A percentile compares a stretch with the other conserved stretches of the same genome.
Evolutionary conservation across 164 flowering plant species (phyloP).

Genomic region (Berberis thunbergii): DNA sequence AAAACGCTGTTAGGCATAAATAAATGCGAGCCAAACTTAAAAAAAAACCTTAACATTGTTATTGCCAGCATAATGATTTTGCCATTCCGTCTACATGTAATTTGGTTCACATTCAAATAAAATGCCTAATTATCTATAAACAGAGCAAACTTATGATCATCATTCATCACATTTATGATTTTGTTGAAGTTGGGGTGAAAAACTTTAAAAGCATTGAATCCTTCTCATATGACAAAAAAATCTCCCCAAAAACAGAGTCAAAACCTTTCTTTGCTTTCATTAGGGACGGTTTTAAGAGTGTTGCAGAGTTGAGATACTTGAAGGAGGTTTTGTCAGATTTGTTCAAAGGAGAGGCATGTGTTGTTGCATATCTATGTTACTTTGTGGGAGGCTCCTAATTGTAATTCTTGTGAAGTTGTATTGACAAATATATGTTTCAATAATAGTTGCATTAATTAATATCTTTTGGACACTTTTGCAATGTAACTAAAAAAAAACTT

Average conservation of each 20-base stretch:
- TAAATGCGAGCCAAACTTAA: too few relatives aligned
- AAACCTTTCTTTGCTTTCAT: constrained; percentile 79
- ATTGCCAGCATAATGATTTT: neutral
- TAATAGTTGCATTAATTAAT: too few relatives aligned
- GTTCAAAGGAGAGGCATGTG: constrained; percentile 68
- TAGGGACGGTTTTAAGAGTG: constrained; percentile 86
- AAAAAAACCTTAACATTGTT: too few relatives aligned
- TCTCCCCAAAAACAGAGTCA: constrained; percentile 61
- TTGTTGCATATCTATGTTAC: too few relatives aligned
- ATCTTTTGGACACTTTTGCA: too few relatives aligned
- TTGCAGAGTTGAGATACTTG: constrained; percentile 74
- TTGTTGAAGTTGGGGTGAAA: constrained; percentile 90
- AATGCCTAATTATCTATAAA: constrained; percentile 74
- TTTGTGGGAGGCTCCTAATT: too few relatives aligned
- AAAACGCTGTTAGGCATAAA: too few relatives aligned
- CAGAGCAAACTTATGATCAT: constrained; percentile 78
- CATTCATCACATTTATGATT: constrained; percentile 63
- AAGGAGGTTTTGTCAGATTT: constrained; percentile 86
- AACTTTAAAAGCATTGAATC: constrained; percentile 59
- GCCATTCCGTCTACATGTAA: constrained; percentile 27
- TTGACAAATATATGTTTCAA: too few relatives aligned
- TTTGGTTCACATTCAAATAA: constrained; percentile 88
- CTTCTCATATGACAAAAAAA: constrained; percentile 62
- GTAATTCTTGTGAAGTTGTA: too few relatives aligned
- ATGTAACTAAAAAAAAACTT: too few relatives aligned